Conservation (phyloP, 2,329 filamentous ascomycete species). For the Ophiosphaerella korrae region DNA sequence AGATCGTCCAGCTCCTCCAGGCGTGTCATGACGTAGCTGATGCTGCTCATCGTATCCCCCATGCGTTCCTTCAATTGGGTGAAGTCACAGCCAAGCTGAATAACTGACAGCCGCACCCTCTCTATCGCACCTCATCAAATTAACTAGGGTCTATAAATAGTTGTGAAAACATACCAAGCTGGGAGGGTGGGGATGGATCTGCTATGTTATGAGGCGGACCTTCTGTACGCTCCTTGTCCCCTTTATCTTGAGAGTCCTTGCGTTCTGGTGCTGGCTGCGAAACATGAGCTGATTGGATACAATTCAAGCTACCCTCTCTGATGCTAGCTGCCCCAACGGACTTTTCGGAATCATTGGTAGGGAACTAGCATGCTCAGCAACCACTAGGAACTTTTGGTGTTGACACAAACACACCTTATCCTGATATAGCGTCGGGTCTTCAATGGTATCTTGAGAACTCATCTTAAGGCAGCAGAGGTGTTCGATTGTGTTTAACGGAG, state of each 20-base stretch:
- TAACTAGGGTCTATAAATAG: neutral
- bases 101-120: neutral
- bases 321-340: neutral
- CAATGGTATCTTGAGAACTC: neutral
- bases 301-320: neutral
- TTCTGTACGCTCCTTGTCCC: neutral
- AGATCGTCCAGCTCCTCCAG: neutral
- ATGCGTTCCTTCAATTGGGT: neutral
- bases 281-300: neutral
- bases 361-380: neutral
- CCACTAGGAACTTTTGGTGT: neutral
- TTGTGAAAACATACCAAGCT: neutral
- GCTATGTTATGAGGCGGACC: neutral
- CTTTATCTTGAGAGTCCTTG: neutral
- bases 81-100: neutral
- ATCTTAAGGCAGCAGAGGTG: slow-evolving; percentile 1
- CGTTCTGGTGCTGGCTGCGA: neutral
- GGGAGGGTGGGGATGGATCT: neutral
- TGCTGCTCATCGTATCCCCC: neutral
- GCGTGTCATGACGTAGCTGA: neutral
- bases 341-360: neutral
- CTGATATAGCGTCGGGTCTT: neutral
- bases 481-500: slow-evolving; percentile 2
- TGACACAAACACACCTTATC: neutral
- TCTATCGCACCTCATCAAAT: neutral